phyloP scores from a whole-genome alignment of 345 rosid species.

The Brassica napus region DNA sequence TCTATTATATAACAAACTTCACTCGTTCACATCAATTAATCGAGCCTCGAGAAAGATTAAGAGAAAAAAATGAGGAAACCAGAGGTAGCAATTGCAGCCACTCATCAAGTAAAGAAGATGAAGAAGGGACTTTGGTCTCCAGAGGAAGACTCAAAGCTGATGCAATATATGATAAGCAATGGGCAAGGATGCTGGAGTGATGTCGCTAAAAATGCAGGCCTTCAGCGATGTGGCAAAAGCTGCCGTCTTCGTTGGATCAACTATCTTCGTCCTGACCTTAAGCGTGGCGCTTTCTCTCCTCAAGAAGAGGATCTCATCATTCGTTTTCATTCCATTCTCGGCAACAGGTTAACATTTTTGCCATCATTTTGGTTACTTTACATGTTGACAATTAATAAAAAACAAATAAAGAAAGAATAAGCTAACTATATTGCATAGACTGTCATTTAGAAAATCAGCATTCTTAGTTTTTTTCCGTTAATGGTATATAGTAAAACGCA shows the following conservation, averaged over 20 bases:
- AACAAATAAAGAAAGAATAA: not conserved
- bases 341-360: slow-evolving; percentile 71
- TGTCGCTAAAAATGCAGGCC: slow-evolving; percentile 91
- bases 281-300: slow-evolving; percentile 92
- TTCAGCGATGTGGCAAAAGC: slow-evolving; percentile 96
- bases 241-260: slow-evolving; percentile 99
- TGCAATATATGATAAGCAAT: slow-evolving; percentile 82
- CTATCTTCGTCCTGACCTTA: slow-evolving; percentile 95
- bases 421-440: not conserved
- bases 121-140: slow-evolving; percentile 99
- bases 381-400: not conserved
- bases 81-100: slow-evolving; percentile 39
- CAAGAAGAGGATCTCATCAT: slow-evolving; percentile 90
- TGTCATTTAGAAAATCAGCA: not conserved
- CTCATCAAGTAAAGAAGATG: slow-evolving; percentile 51
- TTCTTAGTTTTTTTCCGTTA: not conserved
- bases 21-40: slow-evolving; percentile 42
- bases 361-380: slow-evolving; percentile 8
- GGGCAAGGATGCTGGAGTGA: slow-evolving; percentile 99
- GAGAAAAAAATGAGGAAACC: slow-evolving; percentile 79
- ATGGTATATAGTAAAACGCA: not conserved
- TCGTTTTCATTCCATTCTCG: slow-evolving; percentile 90
- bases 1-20: slow-evolving; percentile 42
- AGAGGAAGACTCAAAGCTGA: slow-evolving; percentile 93
- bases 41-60: slow-evolving; percentile 40